Base-by-base conservation (phyloP, 805 yeast species). In the Saccharomycopsis microspora region DNA sequence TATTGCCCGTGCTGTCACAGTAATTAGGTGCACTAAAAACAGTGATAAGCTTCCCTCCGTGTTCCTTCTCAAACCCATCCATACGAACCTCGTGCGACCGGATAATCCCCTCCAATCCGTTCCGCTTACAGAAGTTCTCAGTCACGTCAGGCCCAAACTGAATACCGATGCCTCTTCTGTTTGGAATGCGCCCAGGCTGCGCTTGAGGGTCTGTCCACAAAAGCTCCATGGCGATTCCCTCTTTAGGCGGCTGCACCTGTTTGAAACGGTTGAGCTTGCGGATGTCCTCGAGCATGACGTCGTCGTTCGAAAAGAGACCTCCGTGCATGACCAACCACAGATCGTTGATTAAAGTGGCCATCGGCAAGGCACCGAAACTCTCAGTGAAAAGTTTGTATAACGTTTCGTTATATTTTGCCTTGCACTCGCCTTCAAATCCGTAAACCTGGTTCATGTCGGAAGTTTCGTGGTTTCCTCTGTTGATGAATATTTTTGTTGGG, bases 21-120 rank as follows among this genome's bases (percentile, higher is more conserved):
- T 90, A 90, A 63, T 93, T 90, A 35, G 99, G 99, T 0, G 99
- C 99, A 64, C 94, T 82, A 64, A 93, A 93, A n/a, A 93, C 95
- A 0, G 99, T 93, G 46, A 88, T 77, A 45, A 93, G 74, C 55
- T 79, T 73, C 8, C 94, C 95, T 50, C 83, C 73, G 59, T 93
- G 99, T 60, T 90, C 97, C 42, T 72, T 71, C 55, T 86, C 87
- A 50, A 82, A 87, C 43, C 99, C 99, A 4, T 74, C 82, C 84
- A 84, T 82, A 60, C 97, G 74, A 5, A 90, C 96, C 65, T 93
- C 98, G 60, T 93, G 99, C 3, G 97, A 87, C 58, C 99, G 74
- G 57, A 93, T 82, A 39, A 93, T 76, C 48, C 85, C 89, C 57
- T 81, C 75, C 52, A 93, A 69, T 33, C 75, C 72, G 63, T 93